Conservation (phyloP, 1,284 basidiomycete genomes). For the Moniliella sp. region DNA sequence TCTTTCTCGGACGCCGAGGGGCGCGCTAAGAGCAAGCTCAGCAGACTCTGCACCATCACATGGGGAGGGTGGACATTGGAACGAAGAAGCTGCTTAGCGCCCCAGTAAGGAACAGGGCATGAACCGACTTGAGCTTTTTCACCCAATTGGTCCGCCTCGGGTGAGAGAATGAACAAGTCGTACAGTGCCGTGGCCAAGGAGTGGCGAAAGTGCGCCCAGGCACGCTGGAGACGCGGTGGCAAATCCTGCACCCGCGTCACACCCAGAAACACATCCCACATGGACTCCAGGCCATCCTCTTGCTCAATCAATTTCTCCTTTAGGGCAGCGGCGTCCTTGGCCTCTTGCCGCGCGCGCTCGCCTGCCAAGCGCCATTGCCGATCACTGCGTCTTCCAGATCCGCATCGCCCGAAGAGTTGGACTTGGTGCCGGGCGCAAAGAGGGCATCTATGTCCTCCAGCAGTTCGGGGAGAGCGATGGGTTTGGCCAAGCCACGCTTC, state of each 20-base stretch:
- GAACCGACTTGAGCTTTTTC: neutral
- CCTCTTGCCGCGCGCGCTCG: slow-evolving; percentile 10
- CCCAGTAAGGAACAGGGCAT: slow-evolving; percentile 23
- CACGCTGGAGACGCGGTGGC: slow-evolving; percentile 19
- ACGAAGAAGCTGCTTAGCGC: slow-evolving; percentile 26
- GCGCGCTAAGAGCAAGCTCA: slow-evolving; percentile 21
- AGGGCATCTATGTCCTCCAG: slow-evolving; percentile 16
- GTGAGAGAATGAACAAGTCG: slow-evolving; percentile 1
- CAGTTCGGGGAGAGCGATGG: slow-evolving; percentile 13
- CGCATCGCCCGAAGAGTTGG: no score
- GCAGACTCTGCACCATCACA: slow-evolving; percentile 24
- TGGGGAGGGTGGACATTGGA: slow-evolving; percentile 27
- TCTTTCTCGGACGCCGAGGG: no score
- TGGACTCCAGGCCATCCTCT: slow-evolving; percentile 25
- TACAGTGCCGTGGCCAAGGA: neutral
- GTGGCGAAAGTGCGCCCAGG: slow-evolving; percentile 1
- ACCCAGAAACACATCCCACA: slow-evolving; percentile 12
- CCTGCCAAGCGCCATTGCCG: slow-evolving; percentile 20
- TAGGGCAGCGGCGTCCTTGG: slow-evolving; percentile 22
- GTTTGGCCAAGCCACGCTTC: slow-evolving; percentile 29
- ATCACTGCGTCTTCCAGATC: slow-evolving; percentile 8
- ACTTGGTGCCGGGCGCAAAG: no score
- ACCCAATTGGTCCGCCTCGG: neutral
- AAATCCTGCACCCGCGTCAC: slow-evolving; percentile 22
- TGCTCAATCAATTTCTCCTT: slow-evolving; percentile 29